A percentile compares a stretch with the other conserved stretches of the same genome.
These are phyloP conservation scores for Colletotrichum nymphaeae DNA, from an alignment of 2,329 filamentous ascomycete species.

Conservation along the genomic window DNA sequence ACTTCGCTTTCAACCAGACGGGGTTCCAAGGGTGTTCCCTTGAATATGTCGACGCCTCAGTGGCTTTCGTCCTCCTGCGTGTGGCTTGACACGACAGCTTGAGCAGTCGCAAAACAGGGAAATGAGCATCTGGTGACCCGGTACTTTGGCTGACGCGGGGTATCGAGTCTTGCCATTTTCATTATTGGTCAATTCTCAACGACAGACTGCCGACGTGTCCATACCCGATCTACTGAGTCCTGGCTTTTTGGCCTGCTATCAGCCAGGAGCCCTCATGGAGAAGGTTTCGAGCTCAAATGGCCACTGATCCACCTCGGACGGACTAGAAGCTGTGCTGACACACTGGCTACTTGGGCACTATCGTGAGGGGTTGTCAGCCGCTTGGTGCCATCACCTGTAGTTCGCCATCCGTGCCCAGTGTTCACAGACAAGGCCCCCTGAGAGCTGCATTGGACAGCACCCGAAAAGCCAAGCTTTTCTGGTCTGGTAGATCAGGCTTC, in stretches of 20 bases:
- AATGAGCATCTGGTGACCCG: conserved; percentile 13
- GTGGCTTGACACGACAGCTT: conserved; percentile 18
- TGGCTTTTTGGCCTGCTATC: background rate
- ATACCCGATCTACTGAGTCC: background rate
- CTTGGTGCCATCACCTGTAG: background rate
- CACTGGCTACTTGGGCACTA: background rate
- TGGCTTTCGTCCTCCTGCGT: background rate
- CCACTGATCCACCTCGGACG: background rate
- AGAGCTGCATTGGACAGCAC: background rate
- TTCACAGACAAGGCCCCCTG: conserved; percentile 16
- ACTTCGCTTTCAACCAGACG: background rate
- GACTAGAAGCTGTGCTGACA: background rate
- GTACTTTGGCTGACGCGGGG: conserved; percentile 20
- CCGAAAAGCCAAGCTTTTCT: conserved; percentile 22
- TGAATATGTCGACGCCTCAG: background rate
- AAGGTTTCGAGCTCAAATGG: background rate
- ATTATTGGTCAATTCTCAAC: background rate
- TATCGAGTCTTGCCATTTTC: background rate
- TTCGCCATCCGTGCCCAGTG: conserved; percentile 14
- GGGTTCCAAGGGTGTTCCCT: background rate
- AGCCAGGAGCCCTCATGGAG: background rate
- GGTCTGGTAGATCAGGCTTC: conserved; percentile 12
- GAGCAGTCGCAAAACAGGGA: conserved; percentile 1
- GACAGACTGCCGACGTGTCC: background rate
- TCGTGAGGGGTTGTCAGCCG: background rate